phyloP scores from a whole-genome alignment of 208 protist species.

The Angomonas deanei region DNA sequence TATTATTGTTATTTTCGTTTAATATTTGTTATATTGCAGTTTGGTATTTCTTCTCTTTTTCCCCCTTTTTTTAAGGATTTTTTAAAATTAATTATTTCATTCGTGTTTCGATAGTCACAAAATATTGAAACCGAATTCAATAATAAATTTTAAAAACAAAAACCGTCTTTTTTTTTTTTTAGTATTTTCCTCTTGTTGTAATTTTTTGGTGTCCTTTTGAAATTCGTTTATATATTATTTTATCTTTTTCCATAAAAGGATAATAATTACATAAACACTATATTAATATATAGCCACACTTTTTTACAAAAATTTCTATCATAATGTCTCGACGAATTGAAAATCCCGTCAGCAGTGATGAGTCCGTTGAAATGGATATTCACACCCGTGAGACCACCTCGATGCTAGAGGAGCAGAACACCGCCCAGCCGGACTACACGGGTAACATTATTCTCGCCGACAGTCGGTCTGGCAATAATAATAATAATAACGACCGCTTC shows the following conservation, averaged over 20 bases:
- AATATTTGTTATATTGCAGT: neutral
- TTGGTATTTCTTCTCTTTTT: slow-evolving; percentile 10
- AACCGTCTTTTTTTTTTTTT: neutral
- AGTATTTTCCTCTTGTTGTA: too few species aligned
- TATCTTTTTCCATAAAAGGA: too few species aligned
- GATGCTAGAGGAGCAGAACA: neutral
- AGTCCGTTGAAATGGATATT: neutral
- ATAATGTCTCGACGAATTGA: too few species aligned
- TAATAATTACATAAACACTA: too few species aligned
- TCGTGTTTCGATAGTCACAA: too few species aligned
- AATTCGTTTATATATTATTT: too few species aligned
- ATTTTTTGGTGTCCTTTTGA: too few species aligned
- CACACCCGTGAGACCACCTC: neutral
- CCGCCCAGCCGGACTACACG: too few species aligned
- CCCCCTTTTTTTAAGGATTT: neutral
- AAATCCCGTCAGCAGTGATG: neutral
- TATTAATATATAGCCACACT: too few species aligned
- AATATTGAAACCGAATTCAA: too few species aligned
- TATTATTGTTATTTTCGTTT: slow-evolving; percentile 6
- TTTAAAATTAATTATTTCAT: neutral
- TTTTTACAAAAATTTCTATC: too few species aligned
- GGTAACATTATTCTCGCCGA: neutral
- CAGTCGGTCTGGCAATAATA: slow-evolving; percentile 10
- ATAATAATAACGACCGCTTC: slow-evolving; percentile 12
- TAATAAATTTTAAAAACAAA: too few species aligned